Evolutionary conservation across 148 eudicot genomes (phyloP), one percentile per base, ranked within the genome.

Genomic region (Mesembryanthemum crystallinum): DNA sequence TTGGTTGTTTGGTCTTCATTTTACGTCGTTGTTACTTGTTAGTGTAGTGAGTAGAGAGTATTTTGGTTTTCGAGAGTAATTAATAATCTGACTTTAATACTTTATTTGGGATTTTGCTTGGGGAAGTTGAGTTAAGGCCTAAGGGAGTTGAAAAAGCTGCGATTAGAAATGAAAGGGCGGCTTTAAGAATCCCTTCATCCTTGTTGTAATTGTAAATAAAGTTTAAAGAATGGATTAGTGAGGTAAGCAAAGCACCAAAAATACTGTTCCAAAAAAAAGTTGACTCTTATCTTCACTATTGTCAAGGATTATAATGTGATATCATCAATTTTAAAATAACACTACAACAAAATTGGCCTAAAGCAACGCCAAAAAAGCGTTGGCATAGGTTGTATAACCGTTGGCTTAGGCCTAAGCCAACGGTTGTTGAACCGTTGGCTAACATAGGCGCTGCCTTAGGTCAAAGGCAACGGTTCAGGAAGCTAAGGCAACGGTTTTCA

Each of bases 111-210:
- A 42, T 27, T n/a, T 47, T 67, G 43, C 20, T 35, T 63, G 17
- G 2, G 25, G 27, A 58, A 64, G 61, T 70, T 49, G 39, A 35
- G 6, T 35, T 35, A 35, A n/a, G n/a, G n/a, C n/a, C n/a, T n/a
- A n/a, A n/a, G 39, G 39, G 39, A 35, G 39, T 35, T 35, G 39
- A 59, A 71, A 62, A 71, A 77, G 80, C 75, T 77, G 69, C 39
- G 75, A 77, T 14, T 62, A 51, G 45, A 62, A 69, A 30, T 42
- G 60, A 49, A 77, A 32, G 80, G 80, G 74, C 80, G 74, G 80
- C 73, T 23, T 18, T 23, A 57, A 57, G 58, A 57, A 57, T n/a
- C 58, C n/a, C 11, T 10, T 45, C 12, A 45, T 8, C 61, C 61
- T 7, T 10, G 8, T 57, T 23, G 61, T 57, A 57, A 23, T 57